Conservation (phyloP, 2,329 filamentous ascomycete genomes). For the Aspergillus udagawae region DNA sequence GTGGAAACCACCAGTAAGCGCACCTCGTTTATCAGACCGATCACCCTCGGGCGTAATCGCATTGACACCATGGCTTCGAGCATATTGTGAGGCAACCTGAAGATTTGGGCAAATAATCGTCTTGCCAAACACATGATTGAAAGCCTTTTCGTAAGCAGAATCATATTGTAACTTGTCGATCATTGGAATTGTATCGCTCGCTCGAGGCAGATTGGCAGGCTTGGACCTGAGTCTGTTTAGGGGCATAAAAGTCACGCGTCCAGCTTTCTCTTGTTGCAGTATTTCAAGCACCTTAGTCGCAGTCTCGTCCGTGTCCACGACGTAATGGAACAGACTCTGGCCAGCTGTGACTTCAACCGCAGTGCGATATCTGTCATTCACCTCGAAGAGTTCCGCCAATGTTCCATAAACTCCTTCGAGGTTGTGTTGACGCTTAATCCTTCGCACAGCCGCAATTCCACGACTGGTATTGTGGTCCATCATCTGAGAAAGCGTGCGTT, state of each 20-base stretch:
- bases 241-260: slow-evolving; percentile 91
- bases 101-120: slow-evolving; percentile 91
- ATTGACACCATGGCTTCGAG: slow-evolving; percentile 83
- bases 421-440: slow-evolving; percentile 72
- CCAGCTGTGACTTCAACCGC: slow-evolving; percentile 92
- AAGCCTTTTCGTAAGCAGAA: slow-evolving; percentile 71
- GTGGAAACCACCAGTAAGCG: slow-evolving; percentile 90
- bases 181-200: slow-evolving; percentile 81
- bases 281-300: slow-evolving; percentile 76
- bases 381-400: slow-evolving; percentile 85
- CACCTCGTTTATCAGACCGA: slow-evolving; percentile 89
- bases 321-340: slow-evolving; percentile 88
- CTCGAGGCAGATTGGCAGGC: slow-evolving; percentile 72
- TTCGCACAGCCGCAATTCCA: slow-evolving; percentile 80
- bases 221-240: slow-evolving; percentile 74
- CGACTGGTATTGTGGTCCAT: slow-evolving; percentile 87
- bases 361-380: slow-evolving; percentile 77
- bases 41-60: slow-evolving; percentile 95
- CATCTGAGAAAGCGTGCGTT: slow-evolving; percentile 71
- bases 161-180: slow-evolving; percentile 82
- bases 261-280: slow-evolving; percentile 73
- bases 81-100: slow-evolving; percentile 82
- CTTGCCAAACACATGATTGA: slow-evolving; percentile 92
- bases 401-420: slow-evolving; percentile 89
- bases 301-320: slow-evolving; percentile 88